Base-by-base conservation (phyloP, 805 yeast species). In the Candida piceae region DNA sequence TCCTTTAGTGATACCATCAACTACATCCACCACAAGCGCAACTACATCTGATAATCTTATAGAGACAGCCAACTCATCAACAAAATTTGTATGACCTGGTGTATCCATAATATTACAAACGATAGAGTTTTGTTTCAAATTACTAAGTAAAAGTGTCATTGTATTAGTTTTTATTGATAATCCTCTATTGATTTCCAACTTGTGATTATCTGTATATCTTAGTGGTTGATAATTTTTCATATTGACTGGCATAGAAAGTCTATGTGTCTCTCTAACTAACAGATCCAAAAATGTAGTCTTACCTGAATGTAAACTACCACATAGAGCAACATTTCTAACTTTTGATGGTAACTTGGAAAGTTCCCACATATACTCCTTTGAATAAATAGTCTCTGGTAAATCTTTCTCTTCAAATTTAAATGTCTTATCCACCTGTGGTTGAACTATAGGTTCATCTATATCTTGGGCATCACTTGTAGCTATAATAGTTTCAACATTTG, bases 71-170 rank as follows among this genome's bases (percentile, higher is more conserved):
- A 76, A 61, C 48, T 93, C 97, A 53, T 87, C 96, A 20, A 68
- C 62, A 52, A 93, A 93, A 52, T 87, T 80, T 0, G 75, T 72
- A 58, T 93, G 97, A 0, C 99, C 99, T 0, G 99, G 99, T 0
- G 95, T 67, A 51, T 94, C 99, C 1, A 87, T 46, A 1, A 89
- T 43, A 50, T 83, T 85, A 16, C 80, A 49, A 0, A 76, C 74
- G 13, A 64, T 59, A 0, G 95, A 80, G 42, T 72, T 75, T 1
- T 67, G 73, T 11, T 56, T 60, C 20, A 74, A 43, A 51, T 76
- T 76, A 0, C 72, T 74, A 12, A 81, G 56, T 6, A 89, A 55
- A 8, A 85, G 47, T 0, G 90, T 64, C 45, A 83, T 68, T 0
- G 86, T 78, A 1, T 80, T 62, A 1, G 81, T 35, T 48, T 79